A percentile compares a stretch with the other conserved stretches of the same genome.
Conservation (phyloP, 2,329 filamentous ascomycete genomes). For the Penicillium sclerotigenum region DNA sequence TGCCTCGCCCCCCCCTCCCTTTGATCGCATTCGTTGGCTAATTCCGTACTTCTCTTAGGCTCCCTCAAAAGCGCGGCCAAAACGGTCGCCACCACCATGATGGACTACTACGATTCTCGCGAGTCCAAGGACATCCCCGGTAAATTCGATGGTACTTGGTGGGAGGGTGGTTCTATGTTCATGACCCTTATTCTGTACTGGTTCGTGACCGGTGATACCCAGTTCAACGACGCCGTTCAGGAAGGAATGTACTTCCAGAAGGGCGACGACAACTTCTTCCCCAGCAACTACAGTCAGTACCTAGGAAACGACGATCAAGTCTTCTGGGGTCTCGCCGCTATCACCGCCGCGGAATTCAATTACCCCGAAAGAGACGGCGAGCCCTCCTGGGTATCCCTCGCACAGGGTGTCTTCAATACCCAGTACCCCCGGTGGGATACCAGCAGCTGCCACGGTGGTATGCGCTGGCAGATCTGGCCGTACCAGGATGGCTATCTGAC, state of each 20-base stretch:
- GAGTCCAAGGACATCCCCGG: constrained; percentile 40
- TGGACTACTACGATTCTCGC: constrained; percentile 38
- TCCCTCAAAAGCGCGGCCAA: constrained; percentile 37
- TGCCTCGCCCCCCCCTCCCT: constrained; percentile 1
- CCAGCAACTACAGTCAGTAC: constrained; percentile 51
- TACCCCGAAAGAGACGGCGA: constrained; percentile 66
- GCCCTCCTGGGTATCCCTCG: constrained; percentile 73
- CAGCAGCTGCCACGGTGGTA: constrained; percentile 64
- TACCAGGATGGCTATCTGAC: constrained; percentile 67
- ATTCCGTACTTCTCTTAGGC: constrained; percentile 14
- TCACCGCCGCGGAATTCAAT: constrained; percentile 72
- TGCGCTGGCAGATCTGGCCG: constrained; percentile 82
- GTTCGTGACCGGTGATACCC: constrained; percentile 72
- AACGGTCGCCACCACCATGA: constrained; percentile 40
- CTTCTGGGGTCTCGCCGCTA: constrained; percentile 81
- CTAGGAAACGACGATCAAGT: constrained; percentile 60
- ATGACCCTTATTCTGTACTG: constrained; percentile 75
- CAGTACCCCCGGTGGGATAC: constrained; percentile 70
- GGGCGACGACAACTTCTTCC: constrained; percentile 75
- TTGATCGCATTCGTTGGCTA: constrained; percentile 1
- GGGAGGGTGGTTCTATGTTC: constrained; percentile 72
- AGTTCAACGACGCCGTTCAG: constrained; percentile 66
- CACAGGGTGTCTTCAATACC: constrained; percentile 76
- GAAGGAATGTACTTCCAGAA: constrained; percentile 72
- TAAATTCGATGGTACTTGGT: constrained; percentile 46